These are phyloP conservation scores for Sergeia podlipaevii DNA, from an alignment of 208 protist genomes.

Conservation along the genomic window DNA sequence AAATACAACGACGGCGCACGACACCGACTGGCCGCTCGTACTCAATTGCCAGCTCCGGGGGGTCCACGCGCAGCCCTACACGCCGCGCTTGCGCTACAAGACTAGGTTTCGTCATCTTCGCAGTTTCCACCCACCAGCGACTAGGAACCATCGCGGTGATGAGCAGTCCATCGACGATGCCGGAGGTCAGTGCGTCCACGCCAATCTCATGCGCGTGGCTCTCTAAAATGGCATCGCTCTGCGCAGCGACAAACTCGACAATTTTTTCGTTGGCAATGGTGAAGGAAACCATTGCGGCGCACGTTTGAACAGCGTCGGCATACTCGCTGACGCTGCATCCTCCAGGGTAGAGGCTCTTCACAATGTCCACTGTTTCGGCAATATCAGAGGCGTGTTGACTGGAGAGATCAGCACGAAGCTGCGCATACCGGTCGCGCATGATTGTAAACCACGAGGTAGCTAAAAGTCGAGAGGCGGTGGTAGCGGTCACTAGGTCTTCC, in stretches of 20 bases:
- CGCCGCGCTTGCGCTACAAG: constrained; percentile 4
- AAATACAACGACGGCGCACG: constrained; percentile 29
- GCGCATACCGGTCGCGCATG: constrained; percentile 34
- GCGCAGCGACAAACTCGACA: constrained; percentile 19
- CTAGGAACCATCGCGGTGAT: constrained; percentile 37
- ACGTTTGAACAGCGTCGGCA: constrained; percentile 62
- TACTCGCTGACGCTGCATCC: constrained; percentile 67
- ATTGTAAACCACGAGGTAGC: constrained; percentile 43
- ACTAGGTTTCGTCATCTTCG: neutral
- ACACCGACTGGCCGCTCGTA: constrained; percentile 27
- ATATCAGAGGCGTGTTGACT: constrained; percentile 20
- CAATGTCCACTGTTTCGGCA: constrained; percentile 41
- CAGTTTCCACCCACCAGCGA: constrained; percentile 49
- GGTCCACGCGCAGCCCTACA: constrained; percentile 35
- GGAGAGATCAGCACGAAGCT: constrained; percentile 17
- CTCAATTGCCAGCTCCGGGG: constrained; percentile 50
- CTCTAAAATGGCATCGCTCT: constrained; percentile 20
- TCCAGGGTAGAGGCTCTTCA: constrained; percentile 58
- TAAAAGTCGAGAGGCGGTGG: constrained; percentile 11
- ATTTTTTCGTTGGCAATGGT: constrained; percentile 36
- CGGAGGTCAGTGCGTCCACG: constrained; percentile 29
- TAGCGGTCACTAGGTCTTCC: constrained; percentile 1
- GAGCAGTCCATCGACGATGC: constrained; percentile 44
- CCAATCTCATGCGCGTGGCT: constrained; percentile 20
- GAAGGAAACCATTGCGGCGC: constrained; percentile 56